Base-by-base conservation (phyloP, 2,329 filamentous ascomycete species). In the Chaetomiaceae sp. region DNA sequence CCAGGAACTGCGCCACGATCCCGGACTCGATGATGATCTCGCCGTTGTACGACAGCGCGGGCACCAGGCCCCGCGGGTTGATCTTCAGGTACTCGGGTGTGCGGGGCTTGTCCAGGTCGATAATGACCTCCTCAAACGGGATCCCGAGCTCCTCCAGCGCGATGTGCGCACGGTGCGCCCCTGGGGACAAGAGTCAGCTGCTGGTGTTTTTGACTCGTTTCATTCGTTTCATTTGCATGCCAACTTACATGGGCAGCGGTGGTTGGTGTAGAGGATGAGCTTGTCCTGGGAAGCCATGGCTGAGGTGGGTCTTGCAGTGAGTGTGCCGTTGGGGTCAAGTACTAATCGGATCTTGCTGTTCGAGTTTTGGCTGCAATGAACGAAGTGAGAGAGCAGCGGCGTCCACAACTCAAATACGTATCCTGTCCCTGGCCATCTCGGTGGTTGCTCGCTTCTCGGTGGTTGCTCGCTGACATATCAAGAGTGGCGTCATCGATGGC, bases 1-100 rank as follows among this genome's bases (percentile, higher is more conserved):
- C 82, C 3, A 83, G 67, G 69, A 89, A 92, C 58, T 85, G 80
- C 1, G 82, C 68, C n/a, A 92, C 81, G 55, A 92, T 79, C 56
- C 72, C 82, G 2, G 85, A 89, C 66, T 93, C 88, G 47, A 79
- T 82, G 62, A 93, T 74, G 64, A 87, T 84, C 55, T 86, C 75
- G 54, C 74, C 76, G 55, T 81, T 75, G 72, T 86, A 85, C 20
- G 78, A 76, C 50, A 93, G 70, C 0, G 82, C 71, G 0, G 89
- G 88, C 4, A 93, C 87, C 3, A 90, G 79, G 13, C 89, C 89
- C 50, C 87, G 82, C 58, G 87, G 87, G 71, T 92, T 91, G 64
- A 93, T 71, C 45, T 83, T 73, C 8, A 93, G 77, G 65, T 92
- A 93, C 73, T 84, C 87, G 33, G 79, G 73, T 23, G 85, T 82